Conservation (phyloP, 805 yeast genomes). For the Huiozyma sinensis region DNA sequence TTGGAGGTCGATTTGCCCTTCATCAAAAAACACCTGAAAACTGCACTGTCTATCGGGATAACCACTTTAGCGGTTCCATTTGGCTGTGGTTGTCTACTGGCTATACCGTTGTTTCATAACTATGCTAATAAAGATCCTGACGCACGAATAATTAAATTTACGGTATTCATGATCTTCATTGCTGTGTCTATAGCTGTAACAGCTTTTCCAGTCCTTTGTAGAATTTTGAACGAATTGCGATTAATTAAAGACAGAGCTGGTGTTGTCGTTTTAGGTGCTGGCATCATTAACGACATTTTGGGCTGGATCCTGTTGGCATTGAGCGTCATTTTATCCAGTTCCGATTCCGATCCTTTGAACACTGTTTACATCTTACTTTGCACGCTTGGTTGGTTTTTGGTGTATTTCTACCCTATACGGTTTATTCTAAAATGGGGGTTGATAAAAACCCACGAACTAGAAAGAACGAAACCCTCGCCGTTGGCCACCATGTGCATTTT, state of each 20-base stretch:
- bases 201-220: conserved; percentile 75
- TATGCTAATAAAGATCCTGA: conserved; percentile 31
- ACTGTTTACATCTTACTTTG: conserved; percentile 60
- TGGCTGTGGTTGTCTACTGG: conserved; percentile 64
- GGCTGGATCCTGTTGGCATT: conserved; percentile 78
- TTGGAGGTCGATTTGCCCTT: conserved; percentile 65
- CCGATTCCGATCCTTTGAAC: conserved; percentile 49
- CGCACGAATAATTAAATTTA: conserved; percentile 39
- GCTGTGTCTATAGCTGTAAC: conserved; percentile 80
- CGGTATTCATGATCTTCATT: conserved; percentile 69
- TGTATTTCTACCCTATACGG: conserved; percentile 49
- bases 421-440: conserved; percentile 37
- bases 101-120: conserved; percentile 54
- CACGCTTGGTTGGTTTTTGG: conserved; percentile 57
- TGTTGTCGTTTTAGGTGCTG: conserved; percentile 67
- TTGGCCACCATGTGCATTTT: conserved; percentile 46
- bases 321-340: conserved; percentile 65
- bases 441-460: conserved; percentile 42
- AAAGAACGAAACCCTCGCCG: conserved; percentile 52
- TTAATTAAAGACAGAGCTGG: conserved; percentile 66
- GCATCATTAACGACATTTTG: conserved; percentile 64
- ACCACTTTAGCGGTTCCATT: conserved; percentile 70
- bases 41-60: conserved; percentile 59
- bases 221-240: conserved; percentile 65
- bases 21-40: conserved; percentile 46